Conservation (phyloP, 164 flowering plant species). For the Magnolia sinica region DNA sequence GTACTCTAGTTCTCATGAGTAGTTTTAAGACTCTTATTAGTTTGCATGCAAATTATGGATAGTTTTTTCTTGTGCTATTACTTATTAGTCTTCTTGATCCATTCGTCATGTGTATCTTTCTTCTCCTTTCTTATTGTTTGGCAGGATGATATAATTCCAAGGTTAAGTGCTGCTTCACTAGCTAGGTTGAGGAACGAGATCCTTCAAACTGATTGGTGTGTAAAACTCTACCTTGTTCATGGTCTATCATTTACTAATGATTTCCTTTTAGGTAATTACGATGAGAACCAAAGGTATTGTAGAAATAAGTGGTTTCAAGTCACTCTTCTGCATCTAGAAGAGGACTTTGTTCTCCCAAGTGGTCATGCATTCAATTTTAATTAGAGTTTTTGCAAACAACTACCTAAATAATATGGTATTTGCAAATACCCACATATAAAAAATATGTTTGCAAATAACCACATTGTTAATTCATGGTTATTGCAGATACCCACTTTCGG, state of each 20-base stretch:
- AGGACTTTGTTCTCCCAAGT: no score
- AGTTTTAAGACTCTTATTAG: background rate
- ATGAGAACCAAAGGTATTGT: background rate
- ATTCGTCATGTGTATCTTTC: background rate
- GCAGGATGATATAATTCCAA: slow-evolving; percentile 90
- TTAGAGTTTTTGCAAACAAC: no score
- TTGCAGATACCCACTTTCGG: no score
- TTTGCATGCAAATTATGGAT: background rate
- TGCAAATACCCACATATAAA: no score
- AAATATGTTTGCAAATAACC: no score
- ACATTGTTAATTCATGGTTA: no score
- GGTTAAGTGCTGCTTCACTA: slow-evolving; percentile 70
- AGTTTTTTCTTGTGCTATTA: background rate
- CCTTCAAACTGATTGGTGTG: slow-evolving; percentile 89
- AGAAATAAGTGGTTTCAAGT: background rate
- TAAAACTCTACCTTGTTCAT: background rate
- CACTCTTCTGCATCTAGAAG: no score
- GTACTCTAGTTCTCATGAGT: background rate
- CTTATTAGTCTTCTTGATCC: slow-evolving; percentile 1
- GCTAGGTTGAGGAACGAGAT: slow-evolving; percentile 84
- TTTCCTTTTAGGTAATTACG: background rate
- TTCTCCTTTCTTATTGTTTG: background rate
- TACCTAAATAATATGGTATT: no score
- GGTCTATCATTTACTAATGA: background rate
- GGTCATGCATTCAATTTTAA: no score